Evolutionary conservation across 495 filamentous ascomycete genomes (phyloP), one percentile per base, ranked within the genome.

Genomic region (Beverwykella pulmonaria): DNA sequence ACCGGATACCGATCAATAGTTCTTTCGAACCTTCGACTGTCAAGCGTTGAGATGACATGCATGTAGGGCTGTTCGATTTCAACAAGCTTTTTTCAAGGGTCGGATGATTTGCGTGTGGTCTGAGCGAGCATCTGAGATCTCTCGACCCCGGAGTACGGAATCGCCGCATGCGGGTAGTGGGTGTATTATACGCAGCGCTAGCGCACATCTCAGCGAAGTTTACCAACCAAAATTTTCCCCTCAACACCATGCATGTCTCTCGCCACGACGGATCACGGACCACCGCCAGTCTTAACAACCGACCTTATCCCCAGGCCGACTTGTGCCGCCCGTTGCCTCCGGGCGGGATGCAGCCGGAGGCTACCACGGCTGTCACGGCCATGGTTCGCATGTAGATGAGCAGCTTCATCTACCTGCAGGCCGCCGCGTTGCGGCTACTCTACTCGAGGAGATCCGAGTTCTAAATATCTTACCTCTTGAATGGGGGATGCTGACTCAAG

Each of bases 201-300:
- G 30, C 30, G 30, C 30, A 4, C 5, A 34, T 34, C 30, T 12
- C 5, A 34, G 5, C 5, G 12, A 12, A 12, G 4, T 34, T 12
- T 34, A 12, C 30, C 30, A 12, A 34, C 30, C 30, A 12, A 34
- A 34, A 34, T 5, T 4, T 34, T 34, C 30, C 30, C 30, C 63
- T 67, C 63, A 67, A 67, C 63, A 67, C 63, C 63, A 67, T 49
- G 30, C 50, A 9, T n/a, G 47, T 8, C 32, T 50, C 36, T 64
- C 61, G 52, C 52, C 50, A 55, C 15, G 20, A 48, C 15, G 44
- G 17, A n/a, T n/a, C n/a, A n/a, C n/a, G n/a, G n/a, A n/a, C n/a
- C n/a, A n/a, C n/a, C n/a, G n/a, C n/a, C n/a, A n/a, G n/a, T n/a
- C n/a, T n/a, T n/a, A n/a, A n/a, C n/a, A n/a, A n/a, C n/a, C n/a